Evolutionary conservation across 257 asterid species (phyloP), one percentile per base, ranked within the genome.

Genomic region (Jaltomata sinuosa): DNA sequence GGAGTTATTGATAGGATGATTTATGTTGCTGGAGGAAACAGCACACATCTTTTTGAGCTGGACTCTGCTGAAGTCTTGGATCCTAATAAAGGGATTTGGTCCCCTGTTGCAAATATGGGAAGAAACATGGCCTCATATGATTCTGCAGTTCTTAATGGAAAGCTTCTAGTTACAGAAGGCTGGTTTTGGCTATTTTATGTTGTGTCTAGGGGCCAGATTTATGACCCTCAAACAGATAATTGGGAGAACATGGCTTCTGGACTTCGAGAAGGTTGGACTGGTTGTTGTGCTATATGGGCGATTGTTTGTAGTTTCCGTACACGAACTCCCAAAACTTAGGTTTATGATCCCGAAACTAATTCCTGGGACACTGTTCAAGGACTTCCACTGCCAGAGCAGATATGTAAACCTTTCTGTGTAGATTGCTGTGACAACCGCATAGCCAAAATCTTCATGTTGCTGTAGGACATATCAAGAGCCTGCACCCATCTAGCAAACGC

Each of bases 101-200:
- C 80, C 3, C 89, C 94, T 2, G 87, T 96, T 78, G 83, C 97
- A 19, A 89, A 87, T 82, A 96, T 96, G 99, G 92, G 90, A 55
- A 89, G 93, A 1, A 89, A 89, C 71, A 96, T 96, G 98, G 91
- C 97, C 11, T 90, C 95, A 0, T 96, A 94, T 14, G 99, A 96
- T 65, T 68, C 98, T 0, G 99, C 98, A 1, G 97, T 96, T 83
- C 94, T 96, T 22, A 79, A 91, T 25, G 98, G 99, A 74, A 96
- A 94, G 92, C 96, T 96, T 87, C 91, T 94, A 0, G 96, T 94
- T 14, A 96, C 99, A 0, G 99, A 96, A 87, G 99, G 99, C 40
- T 96, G 99, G 99, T 94, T 94, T 89, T 96, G 99, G 99, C 99
- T 98, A 1, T 96, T 96, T 77, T 93, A 93, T 49, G 97, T 93